phyloP scores from a whole-genome alignment of 2,329 filamentous ascomycete genomes.

The Alternaria conjuncta region DNA sequence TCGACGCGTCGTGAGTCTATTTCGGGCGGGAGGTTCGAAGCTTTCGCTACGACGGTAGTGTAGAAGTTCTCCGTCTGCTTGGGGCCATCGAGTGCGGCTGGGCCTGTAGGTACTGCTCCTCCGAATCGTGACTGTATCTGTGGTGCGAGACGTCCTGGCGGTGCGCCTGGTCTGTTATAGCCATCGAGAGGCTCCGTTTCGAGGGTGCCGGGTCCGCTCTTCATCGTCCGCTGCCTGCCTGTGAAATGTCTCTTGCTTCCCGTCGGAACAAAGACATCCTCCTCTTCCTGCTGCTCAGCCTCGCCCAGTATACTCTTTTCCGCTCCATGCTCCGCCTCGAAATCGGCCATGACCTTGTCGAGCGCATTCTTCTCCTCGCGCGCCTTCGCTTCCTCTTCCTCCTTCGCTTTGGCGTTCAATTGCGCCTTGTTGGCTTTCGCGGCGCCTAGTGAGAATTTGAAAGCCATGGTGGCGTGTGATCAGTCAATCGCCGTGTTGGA shows the following conservation, averaged over 20 bases:
- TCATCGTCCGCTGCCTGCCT: constrained; percentile 35
- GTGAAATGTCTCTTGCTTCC: constrained; percentile 42
- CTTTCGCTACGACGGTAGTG: constrained; percentile 39
- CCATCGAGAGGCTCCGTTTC: constrained; percentile 31
- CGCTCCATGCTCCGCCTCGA: constrained; percentile 38
- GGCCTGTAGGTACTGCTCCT: constrained; percentile 15
- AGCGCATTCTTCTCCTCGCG: constrained; percentile 41
- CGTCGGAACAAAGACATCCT: constrained; percentile 37
- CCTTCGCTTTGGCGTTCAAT: constrained; percentile 34
- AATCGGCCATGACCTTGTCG: constrained; percentile 41
- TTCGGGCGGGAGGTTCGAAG: constrained; percentile 40
- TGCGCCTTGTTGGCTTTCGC: constrained; percentile 35
- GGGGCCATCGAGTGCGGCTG: constrained; percentile 18
- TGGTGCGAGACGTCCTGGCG: constrained; percentile 19
- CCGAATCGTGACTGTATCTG: constrained; percentile 25
- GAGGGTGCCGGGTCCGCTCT: constrained; percentile 44
- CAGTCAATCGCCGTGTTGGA: background rate
- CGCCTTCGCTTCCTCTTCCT: constrained; percentile 40
- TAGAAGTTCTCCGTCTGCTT: constrained; percentile 35
- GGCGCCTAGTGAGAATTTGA: constrained; percentile 37
- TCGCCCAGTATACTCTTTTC: constrained; percentile 34
- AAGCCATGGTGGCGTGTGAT: constrained; percentile 29
- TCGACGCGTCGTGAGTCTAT: constrained; percentile 34
- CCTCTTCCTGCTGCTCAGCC: constrained; percentile 26
- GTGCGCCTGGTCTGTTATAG: constrained; percentile 19